Percentiles rank a stretch among this genome's conserved stretches.
phyloP scores from a whole-genome alignment of 2,329 filamentous ascomycete species.

The Ophiostoma perfectum region DNA sequence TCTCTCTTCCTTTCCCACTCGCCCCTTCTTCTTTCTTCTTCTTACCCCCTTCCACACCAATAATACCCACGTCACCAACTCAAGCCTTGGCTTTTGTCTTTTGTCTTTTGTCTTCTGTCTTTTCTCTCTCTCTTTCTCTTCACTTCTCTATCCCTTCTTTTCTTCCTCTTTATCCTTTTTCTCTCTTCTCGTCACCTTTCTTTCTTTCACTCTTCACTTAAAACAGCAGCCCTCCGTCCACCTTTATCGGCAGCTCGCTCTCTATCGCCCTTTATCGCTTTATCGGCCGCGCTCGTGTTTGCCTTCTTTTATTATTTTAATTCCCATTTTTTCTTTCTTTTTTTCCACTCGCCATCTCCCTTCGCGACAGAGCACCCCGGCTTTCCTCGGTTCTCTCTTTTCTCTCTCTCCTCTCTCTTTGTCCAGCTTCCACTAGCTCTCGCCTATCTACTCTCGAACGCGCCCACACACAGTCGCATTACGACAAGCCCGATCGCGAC shows the following conservation, averaged over 20 bases:
- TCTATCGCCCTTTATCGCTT: not conserved
- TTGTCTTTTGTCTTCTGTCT: not conserved
- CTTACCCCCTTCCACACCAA: not conserved
- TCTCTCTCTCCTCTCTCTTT: slow-evolving; percentile 5
- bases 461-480: not conserved
- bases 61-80: not conserved
- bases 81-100: not conserved
- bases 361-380: too few species aligned
- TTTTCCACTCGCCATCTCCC: not conserved
- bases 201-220: not conserved
- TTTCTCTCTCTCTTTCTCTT: not conserved
- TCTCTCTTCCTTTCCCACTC: not conserved
- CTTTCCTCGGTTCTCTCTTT: not conserved
- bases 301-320: not conserved
- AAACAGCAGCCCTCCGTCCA: slow-evolving; percentile 4
- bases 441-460: not conserved
- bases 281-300: slow-evolving; percentile 10
- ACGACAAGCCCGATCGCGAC: not conserved
- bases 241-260: slow-evolving; percentile 6
- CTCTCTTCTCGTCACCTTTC: not conserved
- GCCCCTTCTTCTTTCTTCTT: not conserved
- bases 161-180: not conserved
- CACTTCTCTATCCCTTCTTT: not conserved
- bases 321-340: slow-evolving; percentile 12
- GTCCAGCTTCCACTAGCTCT: not conserved